These are phyloP conservation scores for Apiospora hydei DNA, from an alignment of 2,329 filamentous ascomycete genomes.

Conservation along the genomic window DNA sequence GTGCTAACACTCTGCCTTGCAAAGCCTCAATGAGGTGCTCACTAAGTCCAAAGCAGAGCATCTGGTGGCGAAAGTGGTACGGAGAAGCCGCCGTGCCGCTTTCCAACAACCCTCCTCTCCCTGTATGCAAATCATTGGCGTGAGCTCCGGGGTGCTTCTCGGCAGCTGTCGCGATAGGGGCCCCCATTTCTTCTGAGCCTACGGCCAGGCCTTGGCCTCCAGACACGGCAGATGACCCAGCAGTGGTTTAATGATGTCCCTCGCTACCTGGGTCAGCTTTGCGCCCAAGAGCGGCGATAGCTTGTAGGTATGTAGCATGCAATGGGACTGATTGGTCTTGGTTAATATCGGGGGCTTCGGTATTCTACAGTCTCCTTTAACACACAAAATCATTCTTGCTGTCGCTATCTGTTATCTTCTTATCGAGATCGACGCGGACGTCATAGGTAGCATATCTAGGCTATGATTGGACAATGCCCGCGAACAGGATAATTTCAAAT, in stretches of 20 bases:
- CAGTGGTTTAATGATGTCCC: neutral
- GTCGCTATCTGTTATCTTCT: neutral
- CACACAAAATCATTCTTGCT: neutral
- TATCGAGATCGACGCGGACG: neutral
- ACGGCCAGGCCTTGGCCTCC: no score
- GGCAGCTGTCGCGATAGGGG: neutral
- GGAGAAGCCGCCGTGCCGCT: neutral
- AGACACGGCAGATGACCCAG: neutral
- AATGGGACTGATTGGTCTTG: neutral
- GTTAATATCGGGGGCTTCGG: neutral
- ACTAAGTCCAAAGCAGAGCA: neutral
- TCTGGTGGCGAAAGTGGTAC: neutral
- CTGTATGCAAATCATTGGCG: neutral
- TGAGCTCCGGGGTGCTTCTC: neutral
- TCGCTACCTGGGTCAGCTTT: neutral
- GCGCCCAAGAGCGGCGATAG: neutral
- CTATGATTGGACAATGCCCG: neutral
- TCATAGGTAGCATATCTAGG: neutral
- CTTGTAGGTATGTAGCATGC: neutral
- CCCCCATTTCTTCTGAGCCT: neutral
- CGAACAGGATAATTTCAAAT: neutral
- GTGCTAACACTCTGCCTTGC: neutral
- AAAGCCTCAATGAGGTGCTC: slow-evolving; percentile 1
- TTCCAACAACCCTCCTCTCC: neutral
- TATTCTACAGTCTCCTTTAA: no score